Evolutionary conservation across 352 stramenopile genomes (phyloP).

Genomic region (Globisporangium yorkense): DNA sequence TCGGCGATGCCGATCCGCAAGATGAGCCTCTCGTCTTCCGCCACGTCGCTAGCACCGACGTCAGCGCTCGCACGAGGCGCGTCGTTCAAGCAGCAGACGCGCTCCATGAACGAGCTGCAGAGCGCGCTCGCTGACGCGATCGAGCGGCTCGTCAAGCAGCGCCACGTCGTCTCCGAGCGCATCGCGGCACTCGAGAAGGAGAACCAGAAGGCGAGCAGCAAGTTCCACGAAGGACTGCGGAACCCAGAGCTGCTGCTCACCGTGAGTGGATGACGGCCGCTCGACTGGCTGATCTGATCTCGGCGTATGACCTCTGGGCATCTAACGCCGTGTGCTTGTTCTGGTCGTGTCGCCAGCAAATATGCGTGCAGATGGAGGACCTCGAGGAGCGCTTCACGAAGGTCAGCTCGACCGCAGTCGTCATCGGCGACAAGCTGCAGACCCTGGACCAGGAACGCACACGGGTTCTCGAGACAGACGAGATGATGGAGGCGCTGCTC

Average conservation of each 20-base stretch:
- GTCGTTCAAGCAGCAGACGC: slow-evolving; percentile 54
- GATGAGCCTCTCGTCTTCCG: slow-evolving; percentile 6
- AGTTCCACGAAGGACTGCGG: slow-evolving; percentile 58
- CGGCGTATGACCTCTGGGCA: too few species aligned
- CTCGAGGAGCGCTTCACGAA: slow-evolving; percentile 83
- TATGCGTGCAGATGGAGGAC: slow-evolving; percentile 76
- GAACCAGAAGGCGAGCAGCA: slow-evolving; percentile 43
- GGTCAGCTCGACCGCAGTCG: slow-evolving; percentile 74
- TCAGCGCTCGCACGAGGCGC: background rate
- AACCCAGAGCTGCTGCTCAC: slow-evolving; percentile 53
- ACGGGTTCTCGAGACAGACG: slow-evolving; percentile 67
- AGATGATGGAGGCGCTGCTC: slow-evolving; percentile 70
- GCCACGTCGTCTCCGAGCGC: slow-evolving; percentile 44
- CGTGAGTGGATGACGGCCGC: slow-evolving; percentile 12
- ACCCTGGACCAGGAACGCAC: slow-evolving; percentile 58
- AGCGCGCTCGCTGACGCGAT: slow-evolving; percentile 51
- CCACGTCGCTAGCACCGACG: background rate
- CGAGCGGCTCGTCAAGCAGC: slow-evolving; percentile 48
- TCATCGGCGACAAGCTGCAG: slow-evolving; percentile 64
- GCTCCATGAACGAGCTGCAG: slow-evolving; percentile 62
- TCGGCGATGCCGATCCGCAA: slow-evolving; percentile 5
- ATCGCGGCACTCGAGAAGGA: slow-evolving; percentile 61
- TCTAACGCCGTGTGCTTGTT: background rate
- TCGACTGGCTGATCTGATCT: background rate
- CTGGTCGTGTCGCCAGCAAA: slow-evolving; percentile 30